phyloP scores from a whole-genome alignment of 495 filamentous ascomycete genomes.

The Ramalina intermedia region DNA sequence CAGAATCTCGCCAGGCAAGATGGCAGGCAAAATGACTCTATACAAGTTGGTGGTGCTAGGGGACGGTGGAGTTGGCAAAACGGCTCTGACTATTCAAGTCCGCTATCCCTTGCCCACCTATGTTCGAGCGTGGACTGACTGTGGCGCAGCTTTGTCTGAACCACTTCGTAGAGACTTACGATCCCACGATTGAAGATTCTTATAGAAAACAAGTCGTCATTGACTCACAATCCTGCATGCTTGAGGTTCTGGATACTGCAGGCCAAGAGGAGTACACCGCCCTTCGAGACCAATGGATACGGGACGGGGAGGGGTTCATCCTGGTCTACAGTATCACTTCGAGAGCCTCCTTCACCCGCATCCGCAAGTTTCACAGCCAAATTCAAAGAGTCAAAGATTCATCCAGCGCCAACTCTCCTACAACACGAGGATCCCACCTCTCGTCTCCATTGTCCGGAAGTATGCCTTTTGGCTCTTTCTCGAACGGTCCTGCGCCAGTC shows the following conservation, averaged over 20 bases:
- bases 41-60: constrained; percentile 98
- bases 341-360: constrained; percentile 83
- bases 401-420: constrained; percentile 52
- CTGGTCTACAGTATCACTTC: constrained; percentile 97
- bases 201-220: constrained; percentile 98
- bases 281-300: constrained; percentile 93
- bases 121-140: constrained; percentile 5
- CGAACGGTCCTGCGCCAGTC: constrained; percentile 56
- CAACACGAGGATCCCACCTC: constrained; percentile 35
- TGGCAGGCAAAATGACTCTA: constrained; percentile 82
- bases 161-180: constrained; percentile 79
- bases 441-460: constrained; percentile 54
- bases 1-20: constrained; percentile 12
- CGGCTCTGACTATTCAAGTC: constrained; percentile 93
- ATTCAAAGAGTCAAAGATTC: constrained; percentile 97
- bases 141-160: constrained; percentile 51
- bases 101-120: constrained; percentile 18
- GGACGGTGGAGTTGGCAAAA: constrained; percentile 89
- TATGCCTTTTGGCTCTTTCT: constrained; percentile 28
- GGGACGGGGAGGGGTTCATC: constrained; percentile 94
- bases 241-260: constrained; percentile 94
- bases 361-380: constrained; percentile 89
- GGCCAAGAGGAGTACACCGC: constrained; percentile 99
- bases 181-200: constrained; percentile 93
- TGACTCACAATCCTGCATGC: constrained; percentile 91